phyloP scores from a whole-genome alignment of 2,329 filamentous ascomycete species.

The Pseudogymnoascus sp. region DNA sequence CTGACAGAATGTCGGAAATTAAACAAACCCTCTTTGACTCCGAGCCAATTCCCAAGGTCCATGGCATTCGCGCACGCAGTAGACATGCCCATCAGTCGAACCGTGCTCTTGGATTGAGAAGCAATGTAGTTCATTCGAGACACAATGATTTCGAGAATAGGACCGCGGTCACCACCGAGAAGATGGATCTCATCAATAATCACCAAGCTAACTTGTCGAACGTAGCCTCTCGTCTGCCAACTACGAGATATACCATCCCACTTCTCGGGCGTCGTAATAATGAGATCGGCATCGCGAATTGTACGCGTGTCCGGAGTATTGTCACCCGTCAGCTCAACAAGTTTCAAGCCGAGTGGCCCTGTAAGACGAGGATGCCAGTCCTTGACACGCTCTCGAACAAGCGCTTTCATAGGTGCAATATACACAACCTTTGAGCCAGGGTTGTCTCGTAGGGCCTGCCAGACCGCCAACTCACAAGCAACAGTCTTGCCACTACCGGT shows the following conservation, averaged over 20 bases:
- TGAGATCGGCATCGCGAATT: slow-evolving; percentile 92
- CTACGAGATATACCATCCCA: slow-evolving; percentile 99
- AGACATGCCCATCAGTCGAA: slow-evolving; percentile 95
- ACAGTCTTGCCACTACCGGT: slow-evolving; percentile 98
- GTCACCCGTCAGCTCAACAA: slow-evolving; percentile 94
- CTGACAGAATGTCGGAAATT: slow-evolving; percentile 97
- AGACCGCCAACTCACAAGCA: slow-evolving; percentile 94
- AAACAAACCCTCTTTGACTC: slow-evolving; percentile 90
- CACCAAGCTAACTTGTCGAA: slow-evolving; percentile 87
- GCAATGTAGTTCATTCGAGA: slow-evolving; percentile 97
- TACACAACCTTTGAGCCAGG: slow-evolving; percentile 97
- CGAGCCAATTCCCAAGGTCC: slow-evolving; percentile 92
- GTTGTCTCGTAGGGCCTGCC: slow-evolving; percentile 95
- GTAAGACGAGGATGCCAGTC: slow-evolving; percentile 86
- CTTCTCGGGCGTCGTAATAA: slow-evolving; percentile 98
- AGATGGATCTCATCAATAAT: slow-evolving; percentile 99
- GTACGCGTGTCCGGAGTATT: slow-evolving; percentile 96
- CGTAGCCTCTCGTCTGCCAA: slow-evolving; percentile 96
- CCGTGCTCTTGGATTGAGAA: slow-evolving; percentile 79
- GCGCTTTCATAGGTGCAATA: slow-evolving; percentile 97
- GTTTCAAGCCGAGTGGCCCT: slow-evolving; percentile 71
- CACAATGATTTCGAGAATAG: slow-evolving; percentile 96
- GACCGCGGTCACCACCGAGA: slow-evolving; percentile 90
- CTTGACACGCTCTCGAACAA: slow-evolving; percentile 91
- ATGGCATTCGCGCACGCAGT: slow-evolving; percentile 94